Evolutionary conservation across 2,329 filamentous ascomycete species (phyloP), one percentile per base, ranked within the genome.

Genomic region (Fusarium piperis): DNA sequence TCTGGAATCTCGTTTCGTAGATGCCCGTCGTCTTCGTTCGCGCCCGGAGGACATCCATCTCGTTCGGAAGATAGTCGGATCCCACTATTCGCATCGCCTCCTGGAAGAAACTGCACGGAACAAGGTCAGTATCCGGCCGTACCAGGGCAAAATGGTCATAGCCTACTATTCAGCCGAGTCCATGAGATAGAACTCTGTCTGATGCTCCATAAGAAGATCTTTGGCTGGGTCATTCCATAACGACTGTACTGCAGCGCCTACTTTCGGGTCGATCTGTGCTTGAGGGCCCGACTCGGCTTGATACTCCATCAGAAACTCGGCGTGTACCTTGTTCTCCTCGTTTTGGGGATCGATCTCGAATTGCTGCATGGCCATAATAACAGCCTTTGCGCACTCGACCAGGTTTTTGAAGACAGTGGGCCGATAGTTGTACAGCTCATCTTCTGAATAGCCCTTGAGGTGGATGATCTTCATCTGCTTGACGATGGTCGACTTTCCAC

Each of bases 401-500:
- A 99, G 87, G 81, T 99, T 99, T 85, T 99, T 99, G 86, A 97
- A 99, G 67, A 99, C 94, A 35, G 96, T 98, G 70, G 97, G 90
- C 66, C 96, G 93, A 85, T 98, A 98, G 80, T 97, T 92, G 78
- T 93, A 93, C 56, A 98, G 88, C 83, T 99, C 96, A 77, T 98
- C 95, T 74, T 94, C 91, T 12, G 94, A 95, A 83, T 99, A 99
- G 68, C 96, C 96, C 84, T 98, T 97, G 78, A 98, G 92, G 80
- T 99, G 96, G 79, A 99, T 98, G 77, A 99, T 99, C 85, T 98
- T 99, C 96, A 99, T 99, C 87, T 99, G 96, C 84, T 99, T 99
- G 76, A 99, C 96, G 78, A 99, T 98, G 11, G 96, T 99, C 65
- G 96, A 98, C 84, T 99, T 99, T 75, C 96, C 96, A 83, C 95